Evolutionary conservation across 768 basidiomycete species (phyloP), one percentile per base, ranked within the genome.

Genomic region (Suillus subalutaceus): DNA sequence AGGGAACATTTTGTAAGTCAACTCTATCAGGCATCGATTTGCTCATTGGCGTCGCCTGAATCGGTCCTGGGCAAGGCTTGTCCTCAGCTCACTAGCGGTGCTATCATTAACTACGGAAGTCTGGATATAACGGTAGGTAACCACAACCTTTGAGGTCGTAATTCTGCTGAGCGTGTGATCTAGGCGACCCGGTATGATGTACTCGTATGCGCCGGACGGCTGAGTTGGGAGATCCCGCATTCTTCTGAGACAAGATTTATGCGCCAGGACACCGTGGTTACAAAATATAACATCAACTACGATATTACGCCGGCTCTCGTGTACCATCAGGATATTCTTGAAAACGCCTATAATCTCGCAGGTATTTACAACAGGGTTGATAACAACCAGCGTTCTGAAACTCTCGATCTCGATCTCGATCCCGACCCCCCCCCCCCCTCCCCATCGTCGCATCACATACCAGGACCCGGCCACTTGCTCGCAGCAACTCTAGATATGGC

Each of bases 131-230:
- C 70, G 13, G 74, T 77, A 38, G 64, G 64, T 70, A 66, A 6
- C 10, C 15, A 3, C 0, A 13, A 26, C 35, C 6, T 40, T 9
- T n/a, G 0, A 12, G 15, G 43, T 15, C 23, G 48, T 41, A 20
- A 30, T 50, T 52, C n/a, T 50, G 46, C 46, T 58, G 41, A 57
- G 43, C 30, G 40, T 43, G 16, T 61, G n/a, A 43, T 18, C 38
- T 40, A 75, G 74, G 70, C 72, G 26, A 72, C 70, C 38, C 68
- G 55, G 2, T 75, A 77, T 64, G 75, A 77, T 56, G 70, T 75
- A 43, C 74, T 75, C 52, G 77, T 74, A 56, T 77, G 75, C 23
- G 75, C 75, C 1, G 63, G 37, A 5, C 57, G 63, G 52, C 73
- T 75, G 74, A 67, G 72, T 63, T 75, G 74, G 75, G 63, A 26